Evolutionary conservation across 2,329 filamentous ascomycete genomes (phyloP), one percentile per base, ranked within the genome.

Genomic region (Beauveria sp.): DNA sequence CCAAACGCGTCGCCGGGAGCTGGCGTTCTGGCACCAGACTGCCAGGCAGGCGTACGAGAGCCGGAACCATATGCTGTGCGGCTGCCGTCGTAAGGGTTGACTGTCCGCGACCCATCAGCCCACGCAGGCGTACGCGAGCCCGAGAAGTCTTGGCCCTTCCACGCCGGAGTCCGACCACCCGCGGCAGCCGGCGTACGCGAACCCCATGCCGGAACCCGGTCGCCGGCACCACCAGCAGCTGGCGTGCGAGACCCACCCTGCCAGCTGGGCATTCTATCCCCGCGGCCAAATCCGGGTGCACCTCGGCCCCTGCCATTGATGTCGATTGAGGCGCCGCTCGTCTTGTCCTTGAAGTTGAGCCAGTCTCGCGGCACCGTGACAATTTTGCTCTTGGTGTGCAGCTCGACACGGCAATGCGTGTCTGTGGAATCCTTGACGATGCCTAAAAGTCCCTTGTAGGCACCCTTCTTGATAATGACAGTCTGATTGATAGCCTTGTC

Each of bases 401-500:
- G 79, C 76, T 99, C 95, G 48, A 99, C 89, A 65, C 93, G 89
- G 34, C 91, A 93, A 69, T 89, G 86, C 3, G 85, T 85, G 68
- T 96, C 93, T 7, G 91, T 96, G 1, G 93, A 89, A 71, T 98
- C 93, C 72, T 96, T 97, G 68, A 99, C 93, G 66, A 97, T 96
- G 68, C 95, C 95, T 48, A 98, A 80, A 49, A 97, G 81, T 62
- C 93, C 93, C 76, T 99, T 99, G 79, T 93, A 92, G 24, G 89
- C 87, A 31, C 95, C 95, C 71, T 88, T 91, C 62, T 88, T 86
- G 70, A 98, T 89, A 57, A 88, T 91, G 50, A 98, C 92, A 0
- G 92, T 97, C 77, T 96, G 93, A 49, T 93, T 93, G 65, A 98
- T 87, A 31, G 95, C 82, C 61, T 87, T 86, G 73, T 99, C 95